Base-by-base conservation (phyloP, 202 grass and related monocot species). In the Elaeis oleifera region DNA sequence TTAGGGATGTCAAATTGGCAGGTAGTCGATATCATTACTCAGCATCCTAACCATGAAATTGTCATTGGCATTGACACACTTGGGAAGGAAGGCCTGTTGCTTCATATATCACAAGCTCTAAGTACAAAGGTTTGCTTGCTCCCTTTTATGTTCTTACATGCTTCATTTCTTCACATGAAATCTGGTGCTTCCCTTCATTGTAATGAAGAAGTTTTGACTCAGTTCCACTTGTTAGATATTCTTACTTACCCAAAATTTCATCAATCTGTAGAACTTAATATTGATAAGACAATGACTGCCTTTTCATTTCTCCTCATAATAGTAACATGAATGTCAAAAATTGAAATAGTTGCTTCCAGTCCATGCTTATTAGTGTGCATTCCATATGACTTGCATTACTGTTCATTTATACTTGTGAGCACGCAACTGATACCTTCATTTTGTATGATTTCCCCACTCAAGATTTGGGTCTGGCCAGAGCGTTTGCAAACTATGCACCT, bases 381-480 rank as follows among this genome's bases (percentile, higher is more conserved):
- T 13, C 8, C 36, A 13, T 14, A 44, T 44, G 8, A 44, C 36
- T 44, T 44, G 36, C 9, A 44, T 44, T 44, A 44, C 11, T 13
- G 2, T 44, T 44, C 36, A 44, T 44, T 13, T 44, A 44, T 13
- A 3, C 21, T 51, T 26, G 18, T 28, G 15, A 52, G 2, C 14
- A 26, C 51, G 4, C 50, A 54, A 58, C 53, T 39, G 23, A 50
- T 25, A 23, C 21, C 54, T 23, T 58, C 2, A 50, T 24, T 44
- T 24, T 69, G 3, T 13, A 13, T 48, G 29, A 49, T 50, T 25
- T 49, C 53, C 36, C 32, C 6, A 49, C 52, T 8, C 75, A 70
- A 96, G 84, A 88, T 96, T 53, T 87, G 90, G 81, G 90, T 96
- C 53, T 96, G 86, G 86, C 90, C 86, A 55, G 80, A 96, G 70